These are phyloP conservation scores for Solanum sitiens DNA, from an alignment of 257 asterid genomes.

Conservation along the genomic window DNA sequence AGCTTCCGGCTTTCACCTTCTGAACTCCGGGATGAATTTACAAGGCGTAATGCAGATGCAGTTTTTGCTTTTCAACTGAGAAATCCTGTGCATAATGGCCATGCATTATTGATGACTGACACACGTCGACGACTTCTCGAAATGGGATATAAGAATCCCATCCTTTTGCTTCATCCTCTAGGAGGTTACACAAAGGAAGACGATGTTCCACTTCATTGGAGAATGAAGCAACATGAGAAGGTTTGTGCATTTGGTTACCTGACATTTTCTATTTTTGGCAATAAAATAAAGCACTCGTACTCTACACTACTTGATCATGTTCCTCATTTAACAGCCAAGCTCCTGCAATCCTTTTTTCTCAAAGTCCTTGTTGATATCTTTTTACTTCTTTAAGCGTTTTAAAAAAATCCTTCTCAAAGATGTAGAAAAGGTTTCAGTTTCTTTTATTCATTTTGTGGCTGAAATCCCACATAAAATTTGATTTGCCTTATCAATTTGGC, in stretches of 20 bases:
- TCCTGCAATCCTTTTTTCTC: background rate
- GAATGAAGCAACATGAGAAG: slow-evolving; percentile 97
- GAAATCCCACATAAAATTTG: background rate
- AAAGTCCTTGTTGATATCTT: background rate
- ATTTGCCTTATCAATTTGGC: background rate
- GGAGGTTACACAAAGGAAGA: slow-evolving; percentile 92
- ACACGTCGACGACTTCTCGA: slow-evolving; percentile 80
- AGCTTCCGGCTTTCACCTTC: slow-evolving; percentile 80
- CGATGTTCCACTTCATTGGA: slow-evolving; percentile 85
- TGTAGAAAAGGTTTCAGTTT: background rate
- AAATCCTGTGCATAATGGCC: slow-evolving; percentile 94
- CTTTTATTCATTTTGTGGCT: background rate
- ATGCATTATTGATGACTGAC: slow-evolving; percentile 85
- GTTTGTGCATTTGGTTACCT: slow-evolving; percentile 12
- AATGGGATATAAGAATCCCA: slow-evolving; percentile 83
- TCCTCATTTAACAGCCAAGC: background rate
- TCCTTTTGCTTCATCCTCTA: slow-evolving; percentile 75
- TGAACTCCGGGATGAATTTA: slow-evolving; percentile 64
- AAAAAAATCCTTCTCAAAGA: background rate
- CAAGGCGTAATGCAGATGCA: slow-evolving; percentile 77
- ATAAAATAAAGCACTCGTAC: background rate
- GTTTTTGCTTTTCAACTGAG: slow-evolving; percentile 95
- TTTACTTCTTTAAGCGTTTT: background rate
- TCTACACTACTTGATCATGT: background rate
- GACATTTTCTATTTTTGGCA: background rate